Conservation (phyloP, 2,329 filamentous ascomycete species). For the Alternaria gaisen region DNA sequence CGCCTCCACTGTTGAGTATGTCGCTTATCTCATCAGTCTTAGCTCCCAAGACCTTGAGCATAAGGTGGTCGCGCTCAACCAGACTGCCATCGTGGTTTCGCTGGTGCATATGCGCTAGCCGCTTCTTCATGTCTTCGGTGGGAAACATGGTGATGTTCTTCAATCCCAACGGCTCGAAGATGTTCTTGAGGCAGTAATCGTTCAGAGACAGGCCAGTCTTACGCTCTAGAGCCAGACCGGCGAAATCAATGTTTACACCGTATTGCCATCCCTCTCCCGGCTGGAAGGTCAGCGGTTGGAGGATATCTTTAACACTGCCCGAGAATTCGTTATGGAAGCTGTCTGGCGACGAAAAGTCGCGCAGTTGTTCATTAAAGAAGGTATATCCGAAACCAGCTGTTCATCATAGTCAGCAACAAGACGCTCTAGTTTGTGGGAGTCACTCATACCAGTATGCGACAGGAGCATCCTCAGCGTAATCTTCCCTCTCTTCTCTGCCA, state of each 20-base stretch:
- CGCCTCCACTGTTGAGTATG: constrained; percentile 68
- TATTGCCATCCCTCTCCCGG: constrained; percentile 70
- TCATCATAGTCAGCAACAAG: background rate
- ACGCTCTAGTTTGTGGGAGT: background rate
- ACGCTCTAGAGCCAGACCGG: constrained; percentile 56
- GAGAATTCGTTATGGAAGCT: constrained; percentile 67
- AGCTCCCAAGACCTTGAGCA: constrained; percentile 58
- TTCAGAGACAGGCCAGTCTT: constrained; percentile 54
- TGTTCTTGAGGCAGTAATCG: constrained; percentile 56
- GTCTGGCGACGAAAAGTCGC: constrained; percentile 51
- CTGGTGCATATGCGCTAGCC: constrained; percentile 66
- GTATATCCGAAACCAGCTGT: constrained; percentile 58
- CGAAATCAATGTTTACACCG: constrained; percentile 56
- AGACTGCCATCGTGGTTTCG: constrained; percentile 55
- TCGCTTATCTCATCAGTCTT: constrained; percentile 53
- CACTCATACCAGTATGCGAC: constrained; percentile 50
- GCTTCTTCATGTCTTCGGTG: constrained; percentile 62
- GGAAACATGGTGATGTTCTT: constrained; percentile 66
- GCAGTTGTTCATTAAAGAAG: constrained; percentile 57
- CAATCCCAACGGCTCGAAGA: constrained; percentile 56
- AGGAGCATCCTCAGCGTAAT: constrained; percentile 62
- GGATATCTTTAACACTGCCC: constrained; percentile 60
- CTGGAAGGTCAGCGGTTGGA: constrained; percentile 66
- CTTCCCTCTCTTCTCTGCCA: constrained; percentile 53
- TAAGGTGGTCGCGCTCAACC: constrained; percentile 59